These are phyloP conservation scores for Candolleomyces eurysporus DNA, from an alignment of 768 basidiomycete genomes.

Conservation along the genomic window DNA sequence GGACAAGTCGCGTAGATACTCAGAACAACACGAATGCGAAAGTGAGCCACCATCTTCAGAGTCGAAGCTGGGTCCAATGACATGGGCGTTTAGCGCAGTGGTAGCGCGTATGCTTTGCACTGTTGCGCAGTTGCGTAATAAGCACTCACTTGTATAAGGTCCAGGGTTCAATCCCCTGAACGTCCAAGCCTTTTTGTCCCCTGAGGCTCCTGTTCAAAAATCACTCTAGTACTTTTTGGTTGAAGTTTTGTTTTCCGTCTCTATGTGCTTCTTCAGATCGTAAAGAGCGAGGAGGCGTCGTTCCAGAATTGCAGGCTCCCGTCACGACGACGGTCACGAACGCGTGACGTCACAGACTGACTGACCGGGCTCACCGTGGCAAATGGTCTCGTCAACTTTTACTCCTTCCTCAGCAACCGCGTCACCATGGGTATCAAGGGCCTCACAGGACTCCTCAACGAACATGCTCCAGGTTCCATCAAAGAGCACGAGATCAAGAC, in stretches of 20 bases:
- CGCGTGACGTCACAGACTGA: slow-evolving; percentile 4
- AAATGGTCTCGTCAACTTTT: background rate
- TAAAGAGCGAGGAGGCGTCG: too few species aligned
- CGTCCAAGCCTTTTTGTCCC: background rate
- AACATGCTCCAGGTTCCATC: slow-evolving; percentile 87
- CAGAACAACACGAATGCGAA: too few species aligned
- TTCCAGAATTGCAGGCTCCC: background rate
- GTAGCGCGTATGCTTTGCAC: slow-evolving; percentile 2
- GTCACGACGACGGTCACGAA: too few species aligned
- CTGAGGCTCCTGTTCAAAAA: background rate
- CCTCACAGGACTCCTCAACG: slow-evolving; percentile 82
- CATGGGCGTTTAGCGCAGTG: background rate
- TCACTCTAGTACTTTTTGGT: too few species aligned
- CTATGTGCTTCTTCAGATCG: too few species aligned
- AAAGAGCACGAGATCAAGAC: slow-evolving; percentile 95
- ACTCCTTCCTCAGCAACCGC: background rate
- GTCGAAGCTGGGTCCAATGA: too few species aligned
- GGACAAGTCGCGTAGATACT: too few species aligned
- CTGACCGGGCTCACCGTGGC: background rate
- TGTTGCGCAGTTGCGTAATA: background rate
- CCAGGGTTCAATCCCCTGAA: slow-evolving; percentile 3
- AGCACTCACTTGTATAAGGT: background rate
- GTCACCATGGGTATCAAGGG: slow-evolving; percentile 89
- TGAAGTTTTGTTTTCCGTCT: too few species aligned
- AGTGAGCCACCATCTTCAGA: too few species aligned